These are phyloP conservation scores for Fraxinus latifolia DNA, from an alignment of 305 asterid genomes.

Conservation along the genomic window DNA sequence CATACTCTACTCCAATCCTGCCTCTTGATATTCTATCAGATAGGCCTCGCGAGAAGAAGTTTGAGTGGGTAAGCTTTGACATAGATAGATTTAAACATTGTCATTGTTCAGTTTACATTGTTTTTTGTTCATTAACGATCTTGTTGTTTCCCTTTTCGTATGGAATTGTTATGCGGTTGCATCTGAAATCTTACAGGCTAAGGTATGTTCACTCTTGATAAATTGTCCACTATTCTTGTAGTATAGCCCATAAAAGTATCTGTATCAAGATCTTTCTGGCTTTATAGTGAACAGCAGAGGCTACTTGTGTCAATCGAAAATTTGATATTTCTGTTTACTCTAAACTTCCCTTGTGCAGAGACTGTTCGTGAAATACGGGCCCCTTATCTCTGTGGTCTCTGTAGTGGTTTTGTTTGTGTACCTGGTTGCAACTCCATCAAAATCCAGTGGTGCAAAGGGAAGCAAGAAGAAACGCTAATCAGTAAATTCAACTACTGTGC, in stretches of 20 bases:
- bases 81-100: constrained; percentile 3
- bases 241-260: background rate
- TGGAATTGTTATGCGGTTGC: constrained; percentile 39
- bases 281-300: background rate
- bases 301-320: background rate
- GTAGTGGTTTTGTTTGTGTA: constrained; percentile 63
- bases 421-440: constrained; percentile 82
- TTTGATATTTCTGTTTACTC: background rate
- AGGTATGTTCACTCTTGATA: constrained; percentile 50
- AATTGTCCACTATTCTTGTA: background rate
- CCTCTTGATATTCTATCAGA: constrained; percentile 88
- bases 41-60: constrained; percentile 70
- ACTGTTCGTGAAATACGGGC: constrained; percentile 71
- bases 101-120: constrained; percentile 14
- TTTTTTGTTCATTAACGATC: constrained; percentile 22
- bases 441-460: constrained; percentile 57
- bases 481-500: background rate
- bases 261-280: background rate
- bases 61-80: constrained; percentile 67
- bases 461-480: constrained; percentile 93
- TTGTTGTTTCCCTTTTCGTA: constrained; percentile 19
- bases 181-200: constrained; percentile 57
- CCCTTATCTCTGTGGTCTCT: constrained; percentile 63
- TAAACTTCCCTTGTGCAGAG: constrained; percentile 45
- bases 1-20: constrained; percentile 77